Base-by-base conservation (phyloP, 2,329 filamentous ascomycete genomes). In the Pyrenochaeta sp. region DNA sequence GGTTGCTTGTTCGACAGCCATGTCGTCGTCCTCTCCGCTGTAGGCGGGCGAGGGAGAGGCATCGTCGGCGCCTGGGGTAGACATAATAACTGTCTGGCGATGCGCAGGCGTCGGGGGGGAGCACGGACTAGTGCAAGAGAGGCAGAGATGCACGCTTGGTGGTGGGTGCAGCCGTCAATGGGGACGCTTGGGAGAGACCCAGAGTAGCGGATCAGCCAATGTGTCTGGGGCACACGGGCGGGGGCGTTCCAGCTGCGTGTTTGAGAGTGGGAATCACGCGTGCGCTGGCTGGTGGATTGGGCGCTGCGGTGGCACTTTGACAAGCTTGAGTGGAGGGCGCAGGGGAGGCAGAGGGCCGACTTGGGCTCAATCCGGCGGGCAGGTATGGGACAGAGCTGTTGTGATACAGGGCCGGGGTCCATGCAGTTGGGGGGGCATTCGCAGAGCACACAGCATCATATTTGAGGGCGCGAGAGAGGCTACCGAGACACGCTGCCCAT, bases 41-140 rank as follows among this genome's bases (percentile, higher is more conserved):
- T 74, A 72, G 44, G 76, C 74, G 57, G 75, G 72, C 63, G 74
- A 77, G 57, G 71, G 72, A 63, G 74, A 75, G 41, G 67, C 75
- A 66, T 76, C 74, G 63, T 75, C 65, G 58, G 64, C 72, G 69
- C 73, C 74, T 63, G 75, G 72, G 71, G 74, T 67, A 56, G 69
- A 68, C 75, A 77, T 78, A 69, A 73, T 77, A 75, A 72, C 56
- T 57, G 65, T 60, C 60, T 60, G 59, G 40, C 46, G 52, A 43
- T 49, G 51, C 53, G 53, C 59, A 52, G 51, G 53, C 53, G 47
- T 49, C n/a, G 26, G 28, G 50, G 50, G 50, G 49, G 60, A 54
- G 67, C 66, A 68, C 69, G 58, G 58, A 62, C 41, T 58, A 49
- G 55, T 66, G 59, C 57, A 63, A 66, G 67, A 63, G 62, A 60